Percentiles rank a stretch among this genome's conserved stretches.
phyloP scores from a whole-genome alignment of 805 yeast species.

The Candida vartiovaarae region DNA sequence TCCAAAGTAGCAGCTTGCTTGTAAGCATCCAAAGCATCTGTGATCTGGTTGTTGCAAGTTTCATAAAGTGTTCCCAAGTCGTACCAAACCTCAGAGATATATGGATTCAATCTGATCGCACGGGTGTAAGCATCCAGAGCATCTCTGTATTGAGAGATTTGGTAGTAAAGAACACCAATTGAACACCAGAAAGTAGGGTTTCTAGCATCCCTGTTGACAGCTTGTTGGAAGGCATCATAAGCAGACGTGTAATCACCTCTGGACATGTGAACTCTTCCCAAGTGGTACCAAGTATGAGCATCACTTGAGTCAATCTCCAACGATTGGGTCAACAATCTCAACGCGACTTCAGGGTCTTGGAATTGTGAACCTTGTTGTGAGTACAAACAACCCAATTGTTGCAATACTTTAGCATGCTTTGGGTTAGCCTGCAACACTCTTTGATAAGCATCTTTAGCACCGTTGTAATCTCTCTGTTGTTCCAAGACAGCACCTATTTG shows the following conservation, averaged over 20 bases:
- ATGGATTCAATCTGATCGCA: constrained; percentile 92
- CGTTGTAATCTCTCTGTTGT: constrained; percentile 83
- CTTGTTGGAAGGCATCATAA: constrained; percentile 97
- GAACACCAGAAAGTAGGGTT: constrained; percentile 98
- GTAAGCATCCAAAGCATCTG: constrained; percentile 95
- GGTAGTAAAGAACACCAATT: constrained; percentile 92
- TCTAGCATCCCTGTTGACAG: constrained; percentile 92
- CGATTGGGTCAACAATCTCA: constrained; percentile 76
- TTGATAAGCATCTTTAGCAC: constrained; percentile 94
- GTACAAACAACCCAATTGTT: constrained; percentile 91
- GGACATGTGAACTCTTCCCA: constrained; percentile 96
- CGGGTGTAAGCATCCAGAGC: constrained; percentile 97
- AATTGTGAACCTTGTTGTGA: constrained; percentile 64
- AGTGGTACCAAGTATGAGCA: constrained; percentile 95
- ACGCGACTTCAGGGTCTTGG: constrained; percentile 78
- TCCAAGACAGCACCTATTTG: constrained; percentile 95
- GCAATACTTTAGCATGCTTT: constrained; percentile 91
- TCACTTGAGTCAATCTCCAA: constrained; percentile 84
- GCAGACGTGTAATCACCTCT: constrained; percentile 93
- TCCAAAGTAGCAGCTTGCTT: constrained; percentile 94
- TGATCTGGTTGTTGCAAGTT: constrained; percentile 91
- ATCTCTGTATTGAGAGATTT: constrained; percentile 91
- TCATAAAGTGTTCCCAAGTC: constrained; percentile 96
- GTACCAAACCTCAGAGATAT: constrained; percentile 97
- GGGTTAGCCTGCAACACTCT: constrained; percentile 85